Conservation (phyloP, 2,329 filamentous ascomycete species). For the Beauveria scarabaeidicola region DNA sequence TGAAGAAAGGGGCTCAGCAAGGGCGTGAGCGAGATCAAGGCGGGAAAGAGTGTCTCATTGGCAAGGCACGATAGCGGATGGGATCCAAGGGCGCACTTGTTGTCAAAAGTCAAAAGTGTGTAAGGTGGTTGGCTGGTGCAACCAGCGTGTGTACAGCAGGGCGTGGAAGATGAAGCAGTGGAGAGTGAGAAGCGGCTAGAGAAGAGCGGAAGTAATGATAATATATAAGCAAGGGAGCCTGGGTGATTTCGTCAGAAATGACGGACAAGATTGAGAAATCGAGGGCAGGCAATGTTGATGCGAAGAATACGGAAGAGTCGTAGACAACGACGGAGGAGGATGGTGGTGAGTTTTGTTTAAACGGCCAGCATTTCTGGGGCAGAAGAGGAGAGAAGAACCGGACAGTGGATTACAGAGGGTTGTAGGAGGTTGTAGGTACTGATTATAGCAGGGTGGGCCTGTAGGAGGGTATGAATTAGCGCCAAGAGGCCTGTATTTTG, state of each 20-base stretch:
- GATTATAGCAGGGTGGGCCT: background rate
- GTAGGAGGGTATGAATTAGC: background rate
- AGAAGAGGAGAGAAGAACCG: background rate
- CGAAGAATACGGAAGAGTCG: slow-evolving; percentile 3
- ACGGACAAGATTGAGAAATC: background rate
- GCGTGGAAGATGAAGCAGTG: background rate
- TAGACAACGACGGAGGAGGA: slow-evolving; percentile 1
- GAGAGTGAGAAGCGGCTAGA: background rate
- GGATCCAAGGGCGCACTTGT: slow-evolving; percentile 3
- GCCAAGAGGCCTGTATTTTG: background rate
- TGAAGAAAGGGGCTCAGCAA: background rate
- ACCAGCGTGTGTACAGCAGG: background rate
- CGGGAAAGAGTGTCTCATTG: slow-evolving; percentile 17
- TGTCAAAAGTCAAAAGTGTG: background rate
- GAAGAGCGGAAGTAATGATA: background rate
- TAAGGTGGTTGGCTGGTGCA: slow-evolving; percentile 3
- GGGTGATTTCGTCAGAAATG: background rate
- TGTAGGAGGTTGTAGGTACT: too few relatives aligned
- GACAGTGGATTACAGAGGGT: background rate
- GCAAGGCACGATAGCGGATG: slow-evolving; percentile 8
- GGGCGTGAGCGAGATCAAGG: slow-evolving; percentile 13
- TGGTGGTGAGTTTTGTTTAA: slow-evolving; percentile 8
- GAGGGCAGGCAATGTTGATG: background rate
- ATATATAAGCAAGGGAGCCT: background rate
- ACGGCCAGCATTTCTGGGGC: background rate